Evolutionary conservation across 139 green algal species (phyloP).

Genomic region (Asterochloris erici): DNA sequence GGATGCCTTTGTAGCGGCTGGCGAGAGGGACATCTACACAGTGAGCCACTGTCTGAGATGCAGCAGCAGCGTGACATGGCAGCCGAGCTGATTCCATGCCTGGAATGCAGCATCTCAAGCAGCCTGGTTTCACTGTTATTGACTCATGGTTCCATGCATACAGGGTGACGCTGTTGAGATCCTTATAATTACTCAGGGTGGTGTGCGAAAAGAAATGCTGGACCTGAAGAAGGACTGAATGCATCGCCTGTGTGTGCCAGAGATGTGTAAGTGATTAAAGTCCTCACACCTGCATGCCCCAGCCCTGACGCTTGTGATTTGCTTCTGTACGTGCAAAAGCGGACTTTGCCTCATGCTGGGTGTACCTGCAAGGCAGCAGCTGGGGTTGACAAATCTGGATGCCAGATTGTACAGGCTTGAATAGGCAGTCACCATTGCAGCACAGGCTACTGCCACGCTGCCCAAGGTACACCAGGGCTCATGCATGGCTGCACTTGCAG

Average conservation of each 20-base stretch:
- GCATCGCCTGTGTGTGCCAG: too few relatives aligned
- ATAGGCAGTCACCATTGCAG: too few relatives aligned
- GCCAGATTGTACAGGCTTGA: not conserved
- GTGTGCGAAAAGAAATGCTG: constrained; percentile 67
- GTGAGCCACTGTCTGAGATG: constrained; percentile 32
- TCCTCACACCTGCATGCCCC: not conserved
- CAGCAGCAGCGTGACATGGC: not conserved
- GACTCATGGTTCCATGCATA: not conserved
- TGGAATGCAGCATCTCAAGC: not conserved
- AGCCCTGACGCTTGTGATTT: constrained; percentile 26
- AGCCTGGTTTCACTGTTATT: not conserved
- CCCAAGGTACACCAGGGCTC: too few relatives aligned
- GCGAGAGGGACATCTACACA: constrained; percentile 98
- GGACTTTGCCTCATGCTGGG: constrained; percentile 24
- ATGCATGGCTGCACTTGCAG: too few relatives aligned
- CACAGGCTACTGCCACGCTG: too few relatives aligned
- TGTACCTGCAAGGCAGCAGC: not conserved
- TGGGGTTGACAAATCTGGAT: not conserved
- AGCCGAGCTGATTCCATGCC: not conserved
- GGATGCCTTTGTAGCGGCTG: constrained; percentile 91
- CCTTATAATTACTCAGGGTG: constrained; percentile 89
- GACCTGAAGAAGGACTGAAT: constrained; percentile 90
- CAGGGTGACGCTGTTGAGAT: constrained; percentile 97
- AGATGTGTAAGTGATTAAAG: too few relatives aligned
- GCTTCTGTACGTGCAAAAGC: constrained; percentile 28